Evolutionary conservation across 2,329 filamentous ascomycete genomes (phyloP).

Genomic region (Aspergillus jensenii): DNA sequence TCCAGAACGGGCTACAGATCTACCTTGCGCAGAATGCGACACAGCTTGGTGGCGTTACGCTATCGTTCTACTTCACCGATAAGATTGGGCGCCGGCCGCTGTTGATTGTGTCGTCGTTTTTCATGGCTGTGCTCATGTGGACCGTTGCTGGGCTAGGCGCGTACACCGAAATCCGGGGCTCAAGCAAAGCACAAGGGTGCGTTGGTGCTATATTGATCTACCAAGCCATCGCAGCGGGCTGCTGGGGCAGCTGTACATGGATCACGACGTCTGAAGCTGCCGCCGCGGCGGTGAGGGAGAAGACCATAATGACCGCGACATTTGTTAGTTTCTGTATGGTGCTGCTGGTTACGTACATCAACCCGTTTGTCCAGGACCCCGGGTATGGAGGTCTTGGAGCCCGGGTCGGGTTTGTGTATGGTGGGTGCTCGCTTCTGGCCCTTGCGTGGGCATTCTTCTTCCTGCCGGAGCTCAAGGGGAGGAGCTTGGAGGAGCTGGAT

Average conservation of each 20-base stretch:
- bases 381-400: slow-evolving; percentile 1
- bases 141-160: not conserved
- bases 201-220: not conserved
- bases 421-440: slow-evolving; percentile 1
- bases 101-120: not conserved
- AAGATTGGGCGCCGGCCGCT: not conserved
- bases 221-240: too few relatives aligned
- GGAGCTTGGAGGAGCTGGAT: slow-evolving; percentile 5
- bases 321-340: not conserved
- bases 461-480: slow-evolving; percentile 6
- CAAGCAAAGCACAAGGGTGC: not conserved
- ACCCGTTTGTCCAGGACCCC: slow-evolving; percentile 1
- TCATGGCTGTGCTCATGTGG: not conserved
- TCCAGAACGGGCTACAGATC: not conserved
- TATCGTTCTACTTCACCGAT: not conserved
- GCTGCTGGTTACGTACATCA: slow-evolving; percentile 5
- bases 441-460: slow-evolving; percentile 3
- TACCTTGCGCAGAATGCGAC: not conserved
- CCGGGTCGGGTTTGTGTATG: slow-evolving; percentile 7
- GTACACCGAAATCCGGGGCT: not conserved
- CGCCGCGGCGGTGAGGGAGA: not conserved
- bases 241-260: not conserved
- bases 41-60: not conserved
- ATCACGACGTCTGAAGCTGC: not conserved
- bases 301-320: slow-evolving; percentile 5